Conservation (phyloP, 257 asterid species). For the Capsicum chinense region DNA sequence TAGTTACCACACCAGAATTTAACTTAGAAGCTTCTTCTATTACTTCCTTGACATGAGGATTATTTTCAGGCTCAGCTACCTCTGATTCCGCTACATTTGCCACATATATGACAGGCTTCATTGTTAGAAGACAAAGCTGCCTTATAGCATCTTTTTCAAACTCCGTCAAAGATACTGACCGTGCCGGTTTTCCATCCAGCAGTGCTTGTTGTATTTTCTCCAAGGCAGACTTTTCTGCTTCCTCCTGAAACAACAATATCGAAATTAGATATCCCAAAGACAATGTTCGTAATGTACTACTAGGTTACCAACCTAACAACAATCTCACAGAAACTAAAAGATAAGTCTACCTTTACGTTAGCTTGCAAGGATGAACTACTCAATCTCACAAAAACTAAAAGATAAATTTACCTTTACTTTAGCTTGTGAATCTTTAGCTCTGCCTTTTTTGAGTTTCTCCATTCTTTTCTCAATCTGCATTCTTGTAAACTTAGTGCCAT, state of each 20-base stretch:
- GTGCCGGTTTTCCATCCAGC: conserved; percentile 95
- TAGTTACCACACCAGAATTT: conserved; percentile 81
- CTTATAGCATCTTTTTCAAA: conserved; percentile 72
- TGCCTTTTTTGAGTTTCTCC: conserved; percentile 91
- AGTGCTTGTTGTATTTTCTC: conserved; percentile 73
- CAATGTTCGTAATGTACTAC: neutral
- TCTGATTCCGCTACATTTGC: conserved; percentile 98
- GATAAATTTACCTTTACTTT: conserved; percentile 66
- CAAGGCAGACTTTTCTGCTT: conserved; percentile 91
- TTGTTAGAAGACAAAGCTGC: conserved; percentile 93
- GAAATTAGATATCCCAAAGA: conserved; percentile 32
- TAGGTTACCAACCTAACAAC: neutral
- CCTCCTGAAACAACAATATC: conserved; percentile 63
- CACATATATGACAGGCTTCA: conserved; percentile 93
- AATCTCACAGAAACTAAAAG: conserved; percentile 19
- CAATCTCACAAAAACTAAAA: conserved; percentile 21
- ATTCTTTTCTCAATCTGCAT: conserved; percentile 96
- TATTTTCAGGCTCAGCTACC: conserved; percentile 77
- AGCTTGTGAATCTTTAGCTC: conserved; percentile 77
- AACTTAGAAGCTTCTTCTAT: conserved; percentile 73
- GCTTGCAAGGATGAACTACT: conserved; percentile 35
- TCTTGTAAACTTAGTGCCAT: conserved; percentile 60
- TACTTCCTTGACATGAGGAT: conserved; percentile 78
- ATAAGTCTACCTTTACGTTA: conserved; percentile 67
- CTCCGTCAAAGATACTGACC: conserved; percentile 82